Evolutionary conservation across 768 basidiomycete species (phyloP).

Genomic region (Leccinum variicolor): DNA sequence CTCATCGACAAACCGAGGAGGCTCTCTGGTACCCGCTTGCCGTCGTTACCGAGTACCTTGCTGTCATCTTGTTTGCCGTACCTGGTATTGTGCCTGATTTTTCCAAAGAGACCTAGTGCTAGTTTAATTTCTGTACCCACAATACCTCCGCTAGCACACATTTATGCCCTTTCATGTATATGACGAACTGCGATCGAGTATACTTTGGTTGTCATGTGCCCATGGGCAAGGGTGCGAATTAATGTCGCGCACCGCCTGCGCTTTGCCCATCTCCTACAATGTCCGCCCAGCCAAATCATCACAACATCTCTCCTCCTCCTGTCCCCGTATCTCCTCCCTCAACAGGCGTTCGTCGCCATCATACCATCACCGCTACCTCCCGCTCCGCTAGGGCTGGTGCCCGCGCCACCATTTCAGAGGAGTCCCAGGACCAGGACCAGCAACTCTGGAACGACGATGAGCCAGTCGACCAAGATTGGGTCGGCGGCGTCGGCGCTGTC

Average conservation of each 20-base stretch:
- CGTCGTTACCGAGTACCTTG: constrained; percentile 31
- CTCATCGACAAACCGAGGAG: constrained; percentile 24
- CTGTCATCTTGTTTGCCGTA: constrained; percentile 23
- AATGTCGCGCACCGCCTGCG: not conserved
- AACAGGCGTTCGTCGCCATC: constrained; percentile 69
- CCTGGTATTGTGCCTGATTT: constrained; percentile 32
- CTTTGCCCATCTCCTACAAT: constrained; percentile 21
- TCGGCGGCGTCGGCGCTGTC: constrained; percentile 76
- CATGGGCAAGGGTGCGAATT: constrained; percentile 24
- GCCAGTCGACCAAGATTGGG: constrained; percentile 77
- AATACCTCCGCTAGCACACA: constrained; percentile 6
- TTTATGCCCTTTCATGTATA: not conserved
- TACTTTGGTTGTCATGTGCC: constrained; percentile 15
- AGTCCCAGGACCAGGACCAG: constrained; percentile 53
- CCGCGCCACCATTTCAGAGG: constrained; percentile 68
- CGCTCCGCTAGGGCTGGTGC: constrained; percentile 57
- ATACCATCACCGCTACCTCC: constrained; percentile 77
- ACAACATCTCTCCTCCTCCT: constrained; percentile 42
- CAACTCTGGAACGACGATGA: constrained; percentile 72
- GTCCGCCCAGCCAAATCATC: constrained; percentile 35
- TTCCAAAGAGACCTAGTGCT: not conserved
- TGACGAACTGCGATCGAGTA: not conserved
- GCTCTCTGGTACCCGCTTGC: constrained; percentile 32
- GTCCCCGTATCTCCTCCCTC: constrained; percentile 35
- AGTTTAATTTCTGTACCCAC: not conserved